Base-by-base conservation (phyloP, 176 grass and related monocot species). In the Carex pumila region DNA sequence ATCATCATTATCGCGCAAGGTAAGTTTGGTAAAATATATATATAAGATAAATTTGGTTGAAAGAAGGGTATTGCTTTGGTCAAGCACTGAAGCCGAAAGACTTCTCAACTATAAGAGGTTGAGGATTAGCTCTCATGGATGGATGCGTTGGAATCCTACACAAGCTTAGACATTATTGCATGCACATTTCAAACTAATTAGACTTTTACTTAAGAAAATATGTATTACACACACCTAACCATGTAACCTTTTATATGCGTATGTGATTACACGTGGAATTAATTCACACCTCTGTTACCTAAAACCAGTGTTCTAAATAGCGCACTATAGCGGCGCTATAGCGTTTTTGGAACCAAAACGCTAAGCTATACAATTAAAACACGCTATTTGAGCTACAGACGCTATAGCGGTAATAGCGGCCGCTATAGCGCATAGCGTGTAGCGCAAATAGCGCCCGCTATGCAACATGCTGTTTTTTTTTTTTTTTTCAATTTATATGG, bases 111-210 rank as follows among this genome's bases (percentile, higher is more conserved):
- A 83, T 83, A 52, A 32, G 81, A 67, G 81, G 81, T 83, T 83
- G 81, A 66, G 64, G 17, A 83, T 83, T 68, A 83, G 37, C 80
- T 83, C 61, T 83, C 81, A 83, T 65, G 81, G 62, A 83, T 83
- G 45, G 81, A 83, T 83, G 61, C 12, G 81, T 83, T 66, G 81
- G 63, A 83, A 83, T 83, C 61, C 50, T 66, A 81, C 79, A 39
- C 75, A 81, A 63, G 31, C 47, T 19, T 61, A 54, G 54, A 54
- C 62, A 50, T 55, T 29, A 25, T 25, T 25, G 25, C 25, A 25
- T 25, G 67, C 17, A 83, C 14, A 25, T 49, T 61, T 81, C 60
- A 62, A 45, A 64, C 22, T 34, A 45, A 64, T 43, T 34, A 29
- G 34, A 81, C 18, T 64, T 63, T 17, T 45, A 47, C 19, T 77